Percentiles rank a stretch among this genome's conserved stretches.
phyloP scores from a whole-genome alignment of 2,329 filamentous ascomycete genomes.

The Pseudogymnoascus sp. region DNA sequence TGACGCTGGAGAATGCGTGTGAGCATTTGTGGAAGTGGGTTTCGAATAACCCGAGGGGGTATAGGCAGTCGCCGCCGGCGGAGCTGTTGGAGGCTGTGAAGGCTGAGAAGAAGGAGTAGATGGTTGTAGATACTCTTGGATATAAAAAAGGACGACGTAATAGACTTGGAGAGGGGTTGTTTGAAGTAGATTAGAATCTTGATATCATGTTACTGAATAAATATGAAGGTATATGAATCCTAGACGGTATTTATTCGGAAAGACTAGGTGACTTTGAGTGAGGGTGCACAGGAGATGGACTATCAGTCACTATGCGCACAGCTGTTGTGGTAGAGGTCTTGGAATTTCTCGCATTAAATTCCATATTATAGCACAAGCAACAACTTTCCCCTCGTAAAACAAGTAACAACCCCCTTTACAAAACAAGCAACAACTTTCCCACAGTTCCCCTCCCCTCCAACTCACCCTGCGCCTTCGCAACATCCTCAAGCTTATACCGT shows the following conservation, averaged over 20 bases:
- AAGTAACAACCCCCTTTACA: conserved; percentile 30
- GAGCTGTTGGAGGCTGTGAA: conserved; percentile 63
- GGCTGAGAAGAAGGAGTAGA: conserved; percentile 19
- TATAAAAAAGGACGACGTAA: not conserved
- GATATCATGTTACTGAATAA: not conserved
- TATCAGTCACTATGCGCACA: not conserved
- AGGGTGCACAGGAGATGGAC: not conserved
- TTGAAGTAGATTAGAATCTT: not conserved
- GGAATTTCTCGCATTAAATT: not conserved
- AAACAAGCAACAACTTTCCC: conserved; percentile 71
- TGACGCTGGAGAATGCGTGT: conserved; percentile 86
- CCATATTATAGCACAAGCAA: not conserved
- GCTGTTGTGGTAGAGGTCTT: not conserved
- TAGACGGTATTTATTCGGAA: not conserved
- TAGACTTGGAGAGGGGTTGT: not conserved
- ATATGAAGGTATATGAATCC: not conserved
- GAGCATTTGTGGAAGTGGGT: conserved; percentile 96
- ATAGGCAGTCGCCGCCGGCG: conserved; percentile 81
- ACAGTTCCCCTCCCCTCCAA: conserved; percentile 74
- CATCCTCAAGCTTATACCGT: conserved; percentile 66
- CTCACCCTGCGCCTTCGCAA: conserved; percentile 63
- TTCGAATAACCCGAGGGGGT: conserved; percentile 90
- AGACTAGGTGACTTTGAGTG: not conserved
- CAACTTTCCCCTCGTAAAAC: not conserved
- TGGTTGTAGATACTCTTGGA: not conserved